phyloP scores from a whole-genome alignment of 768 basidiomycete genomes.

The Collybiopsis luxurians region DNA sequence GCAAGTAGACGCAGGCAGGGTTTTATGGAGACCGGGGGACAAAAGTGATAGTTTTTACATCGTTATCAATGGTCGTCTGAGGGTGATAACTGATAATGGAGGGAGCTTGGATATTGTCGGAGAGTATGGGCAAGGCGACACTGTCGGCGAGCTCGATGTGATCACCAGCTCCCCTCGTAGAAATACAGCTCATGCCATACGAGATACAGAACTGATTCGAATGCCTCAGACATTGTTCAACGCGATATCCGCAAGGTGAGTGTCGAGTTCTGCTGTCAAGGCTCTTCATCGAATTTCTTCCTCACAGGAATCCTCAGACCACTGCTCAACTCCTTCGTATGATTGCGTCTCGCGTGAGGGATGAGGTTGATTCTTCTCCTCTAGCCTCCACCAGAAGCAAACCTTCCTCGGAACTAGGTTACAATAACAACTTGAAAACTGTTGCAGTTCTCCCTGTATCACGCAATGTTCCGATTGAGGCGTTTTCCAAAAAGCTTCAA shows the following conservation, averaged over 20 bases:
- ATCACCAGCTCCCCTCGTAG: conserved; percentile 87
- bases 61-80: conserved; percentile 93
- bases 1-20: conserved; percentile 94
- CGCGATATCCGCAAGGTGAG: conserved; percentile 85
- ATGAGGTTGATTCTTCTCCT: conserved; percentile 69
- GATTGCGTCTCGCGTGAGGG: conserved; percentile 90
- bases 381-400: conserved; percentile 48
- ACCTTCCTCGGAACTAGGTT: conserved; percentile 54
- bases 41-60: conserved; percentile 96
- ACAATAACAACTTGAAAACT: conserved; percentile 92
- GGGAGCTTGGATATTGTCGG: conserved; percentile 80
- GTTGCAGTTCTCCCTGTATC: conserved; percentile 89
- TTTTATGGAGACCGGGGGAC: conserved; percentile 90
- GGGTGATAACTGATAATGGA: conserved; percentile 80
- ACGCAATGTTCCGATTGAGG: conserved; percentile 83
- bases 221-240: conserved; percentile 99
- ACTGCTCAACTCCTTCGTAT: conserved; percentile 84
- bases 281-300: neutral
- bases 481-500: conserved; percentile 88
- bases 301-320: conserved; percentile 73
- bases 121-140: conserved; percentile 97
- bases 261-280: neutral
- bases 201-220: conserved; percentile 93
- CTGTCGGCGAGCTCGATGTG: conserved; percentile 95
- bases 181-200: conserved; percentile 95